Evolutionary conservation across 352 stramenopile species (phyloP), one percentile per base, ranked within the genome.

Genomic region (Globisporangium alternatum): DNA sequence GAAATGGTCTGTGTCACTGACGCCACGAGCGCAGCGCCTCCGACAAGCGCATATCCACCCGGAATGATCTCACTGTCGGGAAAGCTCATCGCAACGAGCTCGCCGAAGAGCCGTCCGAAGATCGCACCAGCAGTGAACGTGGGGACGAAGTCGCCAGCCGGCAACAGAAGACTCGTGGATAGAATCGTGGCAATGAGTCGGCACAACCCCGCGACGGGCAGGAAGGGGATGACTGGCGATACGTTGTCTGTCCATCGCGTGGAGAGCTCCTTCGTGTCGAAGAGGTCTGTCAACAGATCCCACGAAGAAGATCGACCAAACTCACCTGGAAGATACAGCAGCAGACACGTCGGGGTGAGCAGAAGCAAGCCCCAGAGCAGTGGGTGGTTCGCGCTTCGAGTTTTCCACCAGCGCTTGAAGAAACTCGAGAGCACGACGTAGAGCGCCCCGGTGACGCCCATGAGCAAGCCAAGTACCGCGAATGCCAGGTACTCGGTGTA

Each of bases 1-100:
- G 81, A 91, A 9, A 90, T 72, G 3, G 86, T 90, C 56, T 89
- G 80, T 17, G 86, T 93, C 5, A 70, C 76, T 1, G 79, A 66
- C 3, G 74, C 81, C n/a, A 83, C 75, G 28, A 94, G 80, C 4
- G 78, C 73, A 10, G 83, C 83, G 6, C 72, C 86, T 35, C 84
- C 83, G 4, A 81, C 80, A 12, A 94, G 60, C 5, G 86, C 83
- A 60, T 93, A 94, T 28, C 79, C 81, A 6, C 84, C 84, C 2
- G 83, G 70, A 1, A 84, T 60, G 43, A 92, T 77, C 19, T 59
- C 55, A 33, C 39, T 55, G 9, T 61, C 19, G 0, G 79, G 81
- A 15, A 89, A 90, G 17, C 39, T 58, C 5, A 74, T 15, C 1
- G 45, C 52, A 2, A 91, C 22, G 13, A 75, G 39, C 43, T 93